Percentiles rank a stretch among this genome's conserved stretches.
Evolutionary conservation across 345 rosid genomes (phyloP).

Genomic region (Aethionema arabicum): DNA sequence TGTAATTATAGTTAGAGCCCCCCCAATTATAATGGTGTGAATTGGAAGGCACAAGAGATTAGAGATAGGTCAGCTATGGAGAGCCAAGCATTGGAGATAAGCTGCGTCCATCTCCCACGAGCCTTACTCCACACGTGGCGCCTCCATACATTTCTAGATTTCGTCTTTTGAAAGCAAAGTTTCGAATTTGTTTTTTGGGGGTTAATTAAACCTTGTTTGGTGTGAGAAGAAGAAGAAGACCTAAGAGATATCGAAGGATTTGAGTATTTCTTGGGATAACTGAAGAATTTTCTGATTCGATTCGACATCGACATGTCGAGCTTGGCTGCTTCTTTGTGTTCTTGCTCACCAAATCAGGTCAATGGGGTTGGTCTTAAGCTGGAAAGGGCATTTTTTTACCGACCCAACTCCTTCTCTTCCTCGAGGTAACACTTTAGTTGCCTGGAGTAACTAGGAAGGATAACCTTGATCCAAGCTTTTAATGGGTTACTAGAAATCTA

Average conservation of each 20-base stretch:
- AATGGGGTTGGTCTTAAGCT: conserved; percentile 54
- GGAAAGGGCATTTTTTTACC: conserved; percentile 31
- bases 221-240: conserved; percentile 11
- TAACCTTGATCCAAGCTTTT: neutral
- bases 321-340: conserved; percentile 52
- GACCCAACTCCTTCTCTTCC: conserved; percentile 22
- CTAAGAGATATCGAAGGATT: conserved; percentile 13
- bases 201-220: neutral
- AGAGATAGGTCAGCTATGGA: conserved; percentile 20
- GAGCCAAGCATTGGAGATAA: conserved; percentile 38
- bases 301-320: conserved; percentile 27
- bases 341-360: conserved; percentile 48
- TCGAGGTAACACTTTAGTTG: conserved; percentile 14
- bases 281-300: neutral
- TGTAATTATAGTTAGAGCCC: too few species aligned
- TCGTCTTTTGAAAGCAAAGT: conserved; percentile 9
- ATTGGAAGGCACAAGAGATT: conserved; percentile 23
- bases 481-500: conserved; percentile 18
- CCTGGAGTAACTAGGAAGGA: too few species aligned
- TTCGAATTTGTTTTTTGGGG: neutral
- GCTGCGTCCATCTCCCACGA: conserved; percentile 26
- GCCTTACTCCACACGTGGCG: conserved; percentile 28
- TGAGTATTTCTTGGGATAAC: neutral
- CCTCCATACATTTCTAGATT: neutral
- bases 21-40: neutral